Conservation (phyloP, 257 asterid genomes). For the Solanum chiquidenum region DNA sequence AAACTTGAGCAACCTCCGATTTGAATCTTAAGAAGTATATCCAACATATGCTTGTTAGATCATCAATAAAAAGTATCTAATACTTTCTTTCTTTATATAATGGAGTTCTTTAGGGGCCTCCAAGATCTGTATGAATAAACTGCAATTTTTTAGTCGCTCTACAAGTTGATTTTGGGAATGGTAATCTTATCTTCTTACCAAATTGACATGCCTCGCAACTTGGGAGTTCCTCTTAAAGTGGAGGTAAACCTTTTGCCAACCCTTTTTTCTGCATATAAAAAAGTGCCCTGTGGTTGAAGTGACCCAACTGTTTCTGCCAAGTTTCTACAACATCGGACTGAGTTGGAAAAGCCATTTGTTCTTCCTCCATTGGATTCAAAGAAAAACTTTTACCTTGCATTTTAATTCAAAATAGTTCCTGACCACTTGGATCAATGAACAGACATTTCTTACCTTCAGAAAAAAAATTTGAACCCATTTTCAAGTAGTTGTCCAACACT, state of each 20-base stretch:
- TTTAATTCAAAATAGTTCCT: too few species aligned
- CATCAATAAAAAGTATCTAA: slow-evolving; percentile 2
- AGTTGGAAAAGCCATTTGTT: too few species aligned
- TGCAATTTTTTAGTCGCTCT: background rate
- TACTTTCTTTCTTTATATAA: background rate
- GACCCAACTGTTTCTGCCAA: too few species aligned
- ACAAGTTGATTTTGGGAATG: background rate
- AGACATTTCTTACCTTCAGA: too few species aligned
- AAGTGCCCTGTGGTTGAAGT: too few species aligned
- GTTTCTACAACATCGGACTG: too few species aligned
- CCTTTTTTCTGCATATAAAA: too few species aligned
- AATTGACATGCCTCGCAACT: background rate
- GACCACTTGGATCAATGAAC: too few species aligned
- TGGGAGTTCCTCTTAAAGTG: background rate
- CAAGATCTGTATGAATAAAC: background rate
- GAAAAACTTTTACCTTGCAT: too few species aligned
- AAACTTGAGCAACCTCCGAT: background rate
- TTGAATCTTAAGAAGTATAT: background rate
- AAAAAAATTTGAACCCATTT: too few species aligned
- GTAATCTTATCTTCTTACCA: background rate
- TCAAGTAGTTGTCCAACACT: too few species aligned
- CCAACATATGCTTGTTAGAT: background rate
- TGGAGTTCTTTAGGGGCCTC: background rate
- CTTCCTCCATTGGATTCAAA: too few species aligned
- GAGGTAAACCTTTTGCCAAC: background rate